A percentile compares a stretch with the other conserved stretches of the same genome.
Conservation (phyloP, 176 grass and related monocot genomes). For the Zizania latifolia region DNA sequence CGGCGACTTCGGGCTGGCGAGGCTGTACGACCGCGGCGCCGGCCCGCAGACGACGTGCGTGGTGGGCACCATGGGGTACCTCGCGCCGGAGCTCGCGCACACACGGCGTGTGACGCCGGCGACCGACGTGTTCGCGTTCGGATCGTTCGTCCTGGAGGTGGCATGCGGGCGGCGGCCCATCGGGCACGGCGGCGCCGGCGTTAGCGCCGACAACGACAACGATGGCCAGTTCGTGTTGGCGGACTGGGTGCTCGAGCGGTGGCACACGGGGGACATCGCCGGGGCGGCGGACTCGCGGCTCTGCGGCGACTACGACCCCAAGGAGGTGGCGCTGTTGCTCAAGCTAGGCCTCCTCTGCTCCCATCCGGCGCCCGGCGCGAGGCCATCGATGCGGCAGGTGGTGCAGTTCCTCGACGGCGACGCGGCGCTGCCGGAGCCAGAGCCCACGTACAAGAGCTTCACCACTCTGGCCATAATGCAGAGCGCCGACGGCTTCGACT, state of each 20-base stretch:
- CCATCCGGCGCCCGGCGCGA: conserved; percentile 23
- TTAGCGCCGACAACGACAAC: neutral
- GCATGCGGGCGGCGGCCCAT: conserved; percentile 35
- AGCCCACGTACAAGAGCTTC: conserved; percentile 29
- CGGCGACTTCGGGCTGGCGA: conserved; percentile 48
- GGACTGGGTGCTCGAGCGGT: conserved; percentile 33
- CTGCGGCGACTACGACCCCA: conserved; percentile 1
- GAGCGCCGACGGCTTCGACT: conserved; percentile 24
- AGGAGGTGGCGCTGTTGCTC: conserved; percentile 12
- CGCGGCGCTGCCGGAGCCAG: conserved; percentile 14
- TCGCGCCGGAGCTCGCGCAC: conserved; percentile 47
- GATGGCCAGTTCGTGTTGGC: conserved; percentile 22
- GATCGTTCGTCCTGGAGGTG: conserved; percentile 50
- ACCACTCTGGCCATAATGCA: conserved; percentile 26
- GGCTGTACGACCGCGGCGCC: conserved; percentile 27
- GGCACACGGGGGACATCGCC: neutral
- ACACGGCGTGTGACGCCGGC: conserved; percentile 34
- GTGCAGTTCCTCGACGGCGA: conserved; percentile 41
- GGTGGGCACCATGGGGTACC: conserved; percentile 53
- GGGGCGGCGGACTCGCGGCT: conserved; percentile 25
- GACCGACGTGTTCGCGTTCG: conserved; percentile 52
- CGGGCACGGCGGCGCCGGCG: neutral
- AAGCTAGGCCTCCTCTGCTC: conserved; percentile 37
- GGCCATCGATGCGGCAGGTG: conserved; percentile 43
- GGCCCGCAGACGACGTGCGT: conserved; percentile 16